phyloP scores from a whole-genome alignment of 352 stramenopile genomes.

The Aphanomyces cochlioides region DNA sequence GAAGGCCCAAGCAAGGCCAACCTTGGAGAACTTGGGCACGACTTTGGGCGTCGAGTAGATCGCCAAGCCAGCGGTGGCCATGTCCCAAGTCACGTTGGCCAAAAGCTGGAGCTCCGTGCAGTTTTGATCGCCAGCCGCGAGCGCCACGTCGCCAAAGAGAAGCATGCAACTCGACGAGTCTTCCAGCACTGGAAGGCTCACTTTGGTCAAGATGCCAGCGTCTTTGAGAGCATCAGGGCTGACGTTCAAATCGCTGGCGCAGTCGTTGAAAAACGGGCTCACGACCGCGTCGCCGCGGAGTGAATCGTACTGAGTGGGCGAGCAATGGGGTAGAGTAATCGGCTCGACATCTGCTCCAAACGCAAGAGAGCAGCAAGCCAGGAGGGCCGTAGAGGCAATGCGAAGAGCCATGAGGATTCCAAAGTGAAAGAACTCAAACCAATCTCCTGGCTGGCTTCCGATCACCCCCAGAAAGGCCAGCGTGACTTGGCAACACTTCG shows the following conservation, averaged over 20 bases:
- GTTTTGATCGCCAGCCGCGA: neutral
- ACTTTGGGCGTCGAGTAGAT: constrained; percentile 1
- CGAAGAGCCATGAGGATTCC: neutral
- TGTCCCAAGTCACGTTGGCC: neutral
- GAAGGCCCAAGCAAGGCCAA: neutral
- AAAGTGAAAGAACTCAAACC: neutral
- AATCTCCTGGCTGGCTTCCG: too few species aligned
- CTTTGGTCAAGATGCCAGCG: neutral
- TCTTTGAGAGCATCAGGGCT: neutral
- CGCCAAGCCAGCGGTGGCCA: neutral
- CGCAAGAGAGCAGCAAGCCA: neutral
- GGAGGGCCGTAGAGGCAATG: neutral
- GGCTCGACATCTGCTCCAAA: neutral
- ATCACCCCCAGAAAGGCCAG: neutral
- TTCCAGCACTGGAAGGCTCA: neutral
- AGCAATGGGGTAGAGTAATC: neutral
- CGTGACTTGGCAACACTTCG: neutral
- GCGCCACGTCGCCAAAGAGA: constrained; percentile 1
- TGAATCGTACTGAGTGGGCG: neutral
- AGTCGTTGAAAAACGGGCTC: neutral
- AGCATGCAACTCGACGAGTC: neutral
- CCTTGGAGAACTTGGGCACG: neutral
- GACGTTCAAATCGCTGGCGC: neutral
- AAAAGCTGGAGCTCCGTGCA: neutral
- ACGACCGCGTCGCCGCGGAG: neutral